A percentile compares a stretch with the other conserved stretches of the same genome.
Evolutionary conservation across 208 protist genomes (phyloP).

Genomic region (Acanthamoeba royreba): DNA sequence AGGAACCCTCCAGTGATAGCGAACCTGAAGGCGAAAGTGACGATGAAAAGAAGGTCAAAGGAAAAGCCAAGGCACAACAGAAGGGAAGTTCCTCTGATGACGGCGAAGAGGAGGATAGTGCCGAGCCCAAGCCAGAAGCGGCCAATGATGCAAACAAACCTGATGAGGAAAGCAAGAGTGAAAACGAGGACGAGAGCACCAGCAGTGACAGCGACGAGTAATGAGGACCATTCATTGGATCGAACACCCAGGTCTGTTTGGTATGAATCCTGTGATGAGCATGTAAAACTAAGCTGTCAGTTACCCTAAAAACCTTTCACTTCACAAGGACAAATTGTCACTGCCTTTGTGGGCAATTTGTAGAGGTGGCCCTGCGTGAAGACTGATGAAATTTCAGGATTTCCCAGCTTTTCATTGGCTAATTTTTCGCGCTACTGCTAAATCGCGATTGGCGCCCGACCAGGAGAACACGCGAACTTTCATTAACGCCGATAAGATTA

Average conservation of each 20-base stretch:
- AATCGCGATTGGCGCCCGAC: too few species aligned
- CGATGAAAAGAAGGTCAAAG: neutral
- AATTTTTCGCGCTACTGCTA: too few species aligned
- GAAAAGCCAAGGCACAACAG: neutral
- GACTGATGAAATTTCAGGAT: too few species aligned
- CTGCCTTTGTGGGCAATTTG: too few species aligned
- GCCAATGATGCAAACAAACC: neutral
- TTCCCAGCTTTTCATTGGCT: too few species aligned
- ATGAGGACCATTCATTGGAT: neutral
- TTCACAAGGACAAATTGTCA: too few species aligned
- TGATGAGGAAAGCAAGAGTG: neutral
- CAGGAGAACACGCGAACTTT: too few species aligned
- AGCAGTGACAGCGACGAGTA: neutral
- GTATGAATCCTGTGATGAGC: neutral
- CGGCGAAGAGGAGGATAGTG: neutral
- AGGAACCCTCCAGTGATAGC: neutral
- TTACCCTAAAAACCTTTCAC: too few species aligned
- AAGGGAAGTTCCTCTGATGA: neutral
- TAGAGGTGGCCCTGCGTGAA: too few species aligned
- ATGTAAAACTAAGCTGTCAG: too few species aligned
- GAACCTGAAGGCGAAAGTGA: neutral
- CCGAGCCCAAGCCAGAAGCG: neutral
- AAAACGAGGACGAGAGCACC: neutral
- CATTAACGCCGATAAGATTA: too few species aligned
- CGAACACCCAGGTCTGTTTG: neutral